Percentiles rank a stretch among this genome's conserved stretches.
These are phyloP conservation scores for Kwoniella pini DNA, from an alignment of 768 basidiomycete genomes.

Conservation along the genomic window DNA sequence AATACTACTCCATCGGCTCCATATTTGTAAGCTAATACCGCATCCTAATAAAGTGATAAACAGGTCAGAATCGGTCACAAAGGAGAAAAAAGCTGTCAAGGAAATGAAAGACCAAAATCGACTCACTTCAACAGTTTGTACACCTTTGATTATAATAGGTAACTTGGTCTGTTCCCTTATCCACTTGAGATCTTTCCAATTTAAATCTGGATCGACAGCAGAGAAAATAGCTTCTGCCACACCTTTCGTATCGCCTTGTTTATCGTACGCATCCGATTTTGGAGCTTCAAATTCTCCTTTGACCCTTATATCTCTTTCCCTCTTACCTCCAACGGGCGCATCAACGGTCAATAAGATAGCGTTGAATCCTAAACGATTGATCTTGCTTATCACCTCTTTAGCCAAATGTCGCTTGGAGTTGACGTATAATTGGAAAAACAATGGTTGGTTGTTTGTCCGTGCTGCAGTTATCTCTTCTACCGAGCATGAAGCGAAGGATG, in stretches of 20 bases:
- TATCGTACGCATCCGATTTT: slow-evolving; percentile 39
- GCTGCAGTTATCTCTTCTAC: slow-evolving; percentile 55
- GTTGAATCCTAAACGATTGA: slow-evolving; percentile 74
- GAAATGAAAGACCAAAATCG: not conserved
- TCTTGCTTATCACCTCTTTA: slow-evolving; percentile 64
- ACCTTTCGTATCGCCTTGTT: slow-evolving; percentile 39
- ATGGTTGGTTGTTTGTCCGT: slow-evolving; percentile 39
- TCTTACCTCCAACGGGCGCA: slow-evolving; percentile 76
- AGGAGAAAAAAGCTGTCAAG: not conserved
- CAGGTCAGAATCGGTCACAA: not conserved
- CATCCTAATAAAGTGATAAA: slow-evolving; percentile 62
- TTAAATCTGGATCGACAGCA: slow-evolving; percentile 54
- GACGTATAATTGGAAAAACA: slow-evolving; percentile 69
- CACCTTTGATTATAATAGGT: slow-evolving; percentile 59
- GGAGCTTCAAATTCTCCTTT: slow-evolving; percentile 49
- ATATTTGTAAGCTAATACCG: slow-evolving; percentile 76
- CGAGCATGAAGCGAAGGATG: slow-evolving; percentile 54
- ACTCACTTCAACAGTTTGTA: slow-evolving; percentile 53
- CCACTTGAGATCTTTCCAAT: slow-evolving; percentile 57
- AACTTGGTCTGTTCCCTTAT: slow-evolving; percentile 55
- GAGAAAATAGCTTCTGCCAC: slow-evolving; percentile 54
- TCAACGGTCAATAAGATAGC: slow-evolving; percentile 91
- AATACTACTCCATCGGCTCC: slow-evolving; percentile 81
- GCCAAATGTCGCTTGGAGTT: slow-evolving; percentile 60
- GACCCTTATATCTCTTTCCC: slow-evolving; percentile 55